Percentiles rank a stretch among this genome's conserved stretches.
Conservation (phyloP, 345 rosid species). For the Ceriops tagal region DNA sequence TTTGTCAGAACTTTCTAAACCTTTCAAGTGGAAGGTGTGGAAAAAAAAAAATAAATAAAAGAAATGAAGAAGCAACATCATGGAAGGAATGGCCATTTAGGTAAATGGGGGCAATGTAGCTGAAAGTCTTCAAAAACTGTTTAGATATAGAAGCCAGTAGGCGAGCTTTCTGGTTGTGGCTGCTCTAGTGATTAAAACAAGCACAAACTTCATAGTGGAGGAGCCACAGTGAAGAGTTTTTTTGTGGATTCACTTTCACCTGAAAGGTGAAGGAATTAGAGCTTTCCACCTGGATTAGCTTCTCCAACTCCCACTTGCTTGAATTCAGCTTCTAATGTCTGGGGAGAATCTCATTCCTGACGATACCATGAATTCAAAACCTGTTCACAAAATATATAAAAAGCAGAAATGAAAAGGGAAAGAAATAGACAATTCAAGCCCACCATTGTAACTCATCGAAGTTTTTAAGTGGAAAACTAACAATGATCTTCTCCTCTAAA, state of each 20-base stretch:
- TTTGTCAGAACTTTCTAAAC: not conserved
- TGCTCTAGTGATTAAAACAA: not conserved
- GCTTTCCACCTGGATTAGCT: not conserved
- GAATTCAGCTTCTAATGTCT: too few species aligned
- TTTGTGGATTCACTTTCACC: not conserved
- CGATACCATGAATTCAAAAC: conserved; percentile 21
- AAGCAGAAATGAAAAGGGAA: not conserved
- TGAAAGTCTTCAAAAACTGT: not conserved
- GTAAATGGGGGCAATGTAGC: not conserved
- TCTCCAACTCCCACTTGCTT: not conserved
- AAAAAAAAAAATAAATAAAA: not conserved
- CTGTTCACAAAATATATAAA: conserved; percentile 8
- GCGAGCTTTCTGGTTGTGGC: not conserved
- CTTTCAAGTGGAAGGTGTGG: not conserved
- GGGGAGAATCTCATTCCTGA: conserved; percentile 24
- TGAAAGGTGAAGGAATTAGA: too few species aligned
- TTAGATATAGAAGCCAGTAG: conserved; percentile 1
- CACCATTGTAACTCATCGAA: conserved; percentile 25
- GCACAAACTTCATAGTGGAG: not conserved
- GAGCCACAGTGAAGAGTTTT: not conserved
- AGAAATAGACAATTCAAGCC: conserved; percentile 7
- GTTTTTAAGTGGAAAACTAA: conserved; percentile 7
- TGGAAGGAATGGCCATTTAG: not conserved
- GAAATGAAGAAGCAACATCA: not conserved
- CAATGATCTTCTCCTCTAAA: not conserved